Evolutionary conservation across 2,329 filamentous ascomycete genomes (phyloP), one percentile per base, ranked within the genome.

Genomic region (Pezicula rhizophila): DNA sequence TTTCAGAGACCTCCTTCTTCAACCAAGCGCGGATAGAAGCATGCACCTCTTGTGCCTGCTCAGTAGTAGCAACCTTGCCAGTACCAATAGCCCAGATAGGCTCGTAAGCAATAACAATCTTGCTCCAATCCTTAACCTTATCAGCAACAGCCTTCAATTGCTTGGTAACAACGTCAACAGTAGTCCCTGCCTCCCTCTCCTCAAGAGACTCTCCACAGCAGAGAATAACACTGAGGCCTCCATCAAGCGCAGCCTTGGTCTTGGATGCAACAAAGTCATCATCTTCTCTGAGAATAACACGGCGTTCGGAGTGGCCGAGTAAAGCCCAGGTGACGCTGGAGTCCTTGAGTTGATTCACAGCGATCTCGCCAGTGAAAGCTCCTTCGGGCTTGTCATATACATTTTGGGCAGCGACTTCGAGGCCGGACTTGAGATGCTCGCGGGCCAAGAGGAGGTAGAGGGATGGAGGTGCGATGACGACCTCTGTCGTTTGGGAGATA

Each of bases 61-160:
- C 78, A 52, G 84, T 90, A 56, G 84, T 87, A 61, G 89, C 89
- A 58, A 95, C 89, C 77, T 93, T 95, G 71, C 93, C 93, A 59
- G 93, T 97, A 61, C 92, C 92, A 61, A 84, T 87, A 68, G 82
- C 90, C 92, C 93, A 99, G 78, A 99, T 95, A 65, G 93, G 93
- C 81, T 99, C 93, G 74, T 99, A 99, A 65, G 93, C 93, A 64
- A 99, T 80, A 68, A 99, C 93, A 57, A 99, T 81, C 77, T 93
- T 93, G 65, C 77, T 80, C 93, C 93, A 99, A 75, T 96, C 88
- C 63, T 81, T 75, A 66, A 89, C 75, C 76, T 86, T 77, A 69
- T 90, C 84, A 49, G 81, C 80, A 57, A 92, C 88, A 57, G 90
- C 90, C 56, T 82, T 79, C 62, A 99, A 81, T 78, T 99, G 93